Evolutionary conservation across 2,329 filamentous ascomycete species (phyloP), one percentile per base, ranked within the genome.

Genomic region (Claviceps africana): DNA sequence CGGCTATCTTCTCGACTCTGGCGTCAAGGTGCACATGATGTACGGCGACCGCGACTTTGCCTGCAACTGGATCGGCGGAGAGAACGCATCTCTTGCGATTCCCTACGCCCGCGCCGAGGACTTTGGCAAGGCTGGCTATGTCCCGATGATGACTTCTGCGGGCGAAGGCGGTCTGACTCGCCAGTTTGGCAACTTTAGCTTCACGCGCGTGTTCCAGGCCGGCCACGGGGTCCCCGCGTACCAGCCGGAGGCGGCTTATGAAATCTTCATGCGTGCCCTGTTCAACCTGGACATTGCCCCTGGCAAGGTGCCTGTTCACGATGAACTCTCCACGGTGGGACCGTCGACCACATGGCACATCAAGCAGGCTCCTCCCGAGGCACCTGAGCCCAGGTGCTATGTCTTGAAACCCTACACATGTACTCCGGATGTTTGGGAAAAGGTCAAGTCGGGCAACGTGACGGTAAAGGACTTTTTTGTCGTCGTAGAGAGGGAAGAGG

Each of bases 171-270:
- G 86, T 21, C 76, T 80, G 53, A 85, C 87, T 0, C 77, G 86
- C 5, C 86, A 91, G 64, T 83, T 79, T 58, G 86, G 84, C 10
- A 89, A 89, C 60, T 77, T 84, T 55, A 79, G 75, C 40, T 85
- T 85, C 64, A 78, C 77, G 30, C 73, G 82, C 2, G 74, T 85
- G 40, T 85, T 81, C 61, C 76, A 85, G 59, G 73, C 81, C 10
- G 81, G 83, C 2, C 82, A 85, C 61, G 73, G 78, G 58, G 73
- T 82, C 0, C 77, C 79, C 0, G 74, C 72, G 39, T 80, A 78
- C 59, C 78, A 82, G 65, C 80, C 79, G 4, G 67, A 73, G 55
- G 76, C 77, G 1, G 69, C 77, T 1, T 72, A 81, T 53, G 72
- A 74, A 55, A 67, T 82, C 39, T 83, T 84, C 58, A 75, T 77